Percentiles rank a stretch among this genome's conserved stretches.
These are phyloP conservation scores for Clonostachys solani DNA, from an alignment of 2,329 filamentous ascomycete genomes.

Conservation along the genomic window DNA sequence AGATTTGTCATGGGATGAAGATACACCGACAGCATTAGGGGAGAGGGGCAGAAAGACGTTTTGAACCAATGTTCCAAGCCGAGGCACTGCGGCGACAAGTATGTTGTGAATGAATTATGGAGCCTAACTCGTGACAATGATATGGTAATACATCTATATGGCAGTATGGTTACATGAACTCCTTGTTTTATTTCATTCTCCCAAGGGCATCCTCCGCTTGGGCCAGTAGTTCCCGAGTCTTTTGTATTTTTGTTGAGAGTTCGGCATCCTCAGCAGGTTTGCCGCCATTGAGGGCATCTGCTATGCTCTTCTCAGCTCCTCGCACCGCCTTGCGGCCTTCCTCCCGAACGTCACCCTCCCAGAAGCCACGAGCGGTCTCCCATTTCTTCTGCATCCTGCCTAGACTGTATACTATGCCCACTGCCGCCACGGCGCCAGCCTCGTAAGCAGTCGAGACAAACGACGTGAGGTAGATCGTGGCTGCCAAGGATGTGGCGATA, in stretches of 20 bases:
- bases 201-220: constrained; percentile 44
- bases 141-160: background rate
- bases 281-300: constrained; percentile 32
- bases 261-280: constrained; percentile 3
- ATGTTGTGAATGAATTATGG: too few species aligned
- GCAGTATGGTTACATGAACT: background rate
- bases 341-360: constrained; percentile 64
- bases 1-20: background rate
- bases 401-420: constrained; percentile 57
- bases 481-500: constrained; percentile 50
- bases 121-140: too few species aligned
- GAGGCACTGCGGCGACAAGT: too few species aligned
- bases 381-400: constrained; percentile 57
- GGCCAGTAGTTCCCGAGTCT: constrained; percentile 38
- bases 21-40: background rate
- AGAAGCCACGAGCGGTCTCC: constrained; percentile 55
- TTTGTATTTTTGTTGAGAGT: constrained; percentile 24
- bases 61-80: too few species aligned
- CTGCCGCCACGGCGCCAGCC: constrained; percentile 55
- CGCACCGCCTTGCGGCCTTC: constrained; percentile 60
- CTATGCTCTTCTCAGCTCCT: constrained; percentile 49
- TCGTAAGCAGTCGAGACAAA: constrained; percentile 53
- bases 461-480: constrained; percentile 51
- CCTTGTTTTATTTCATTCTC: constrained; percentile 33
- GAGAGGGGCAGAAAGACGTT: too few species aligned